Percentiles rank a stretch among this genome's conserved stretches.
Evolutionary conservation across 208 protist species (phyloP).

Genomic region (Trypanosoma scelopori): DNA sequence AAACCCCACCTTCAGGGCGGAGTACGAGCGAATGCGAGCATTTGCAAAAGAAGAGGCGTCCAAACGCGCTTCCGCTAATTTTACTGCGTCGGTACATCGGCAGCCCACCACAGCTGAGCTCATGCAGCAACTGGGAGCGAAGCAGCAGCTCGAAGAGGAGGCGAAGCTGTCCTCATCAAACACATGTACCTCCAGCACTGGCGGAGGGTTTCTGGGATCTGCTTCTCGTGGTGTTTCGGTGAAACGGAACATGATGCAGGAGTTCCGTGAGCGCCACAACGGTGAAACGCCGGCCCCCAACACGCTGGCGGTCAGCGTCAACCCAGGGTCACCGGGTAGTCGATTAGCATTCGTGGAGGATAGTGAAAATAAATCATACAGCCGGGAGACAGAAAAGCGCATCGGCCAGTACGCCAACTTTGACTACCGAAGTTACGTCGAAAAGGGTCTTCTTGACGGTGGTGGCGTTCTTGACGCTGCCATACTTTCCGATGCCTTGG

Average conservation of each 20-base stretch:
- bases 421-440: constrained; percentile 77
- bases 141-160: constrained; percentile 16
- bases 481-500: constrained; percentile 84
- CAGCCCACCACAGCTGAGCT: constrained; percentile 26
- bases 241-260: constrained; percentile 29
- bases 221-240: constrained; percentile 10
- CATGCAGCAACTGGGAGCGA: constrained; percentile 20
- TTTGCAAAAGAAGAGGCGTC: constrained; percentile 25
- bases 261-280: constrained; percentile 33
- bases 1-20: constrained; percentile 64
- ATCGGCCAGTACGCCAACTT: constrained; percentile 61
- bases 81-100: neutral
- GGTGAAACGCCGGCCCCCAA: constrained; percentile 4
- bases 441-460: constrained; percentile 47
- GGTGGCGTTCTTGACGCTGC: constrained; percentile 56
- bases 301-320: constrained; percentile 1
- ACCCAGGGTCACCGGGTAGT: constrained; percentile 14
- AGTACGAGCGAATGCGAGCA: constrained; percentile 63
- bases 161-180: neutral
- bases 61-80: neutral
- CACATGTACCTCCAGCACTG: neutral
- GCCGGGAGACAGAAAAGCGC: constrained; percentile 41
- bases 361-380: constrained; percentile 45
- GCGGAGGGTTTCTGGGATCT: neutral
- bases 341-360: constrained; percentile 46